phyloP scores from a whole-genome alignment of 2,329 filamentous ascomycete species.

The Lomentospora prolificans region DNA sequence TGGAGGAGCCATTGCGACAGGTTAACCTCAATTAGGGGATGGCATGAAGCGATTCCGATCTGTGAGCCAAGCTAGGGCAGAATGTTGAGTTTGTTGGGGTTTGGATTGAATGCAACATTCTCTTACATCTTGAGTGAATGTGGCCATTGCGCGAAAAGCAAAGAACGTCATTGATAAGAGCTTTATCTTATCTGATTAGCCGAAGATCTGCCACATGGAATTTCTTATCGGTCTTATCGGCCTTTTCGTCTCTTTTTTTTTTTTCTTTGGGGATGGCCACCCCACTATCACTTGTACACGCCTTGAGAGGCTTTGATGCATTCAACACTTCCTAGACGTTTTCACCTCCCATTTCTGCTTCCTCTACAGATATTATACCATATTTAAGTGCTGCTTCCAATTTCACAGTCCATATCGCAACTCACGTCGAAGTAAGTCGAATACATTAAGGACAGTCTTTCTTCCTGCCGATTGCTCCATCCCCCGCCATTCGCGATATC shows the following conservation, averaged over 20 bases:
- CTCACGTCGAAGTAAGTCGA: no score
- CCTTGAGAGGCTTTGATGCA: not conserved
- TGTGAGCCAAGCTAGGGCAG: not conserved
- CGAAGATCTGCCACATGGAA: slow-evolving; percentile 3
- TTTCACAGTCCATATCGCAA: no score
- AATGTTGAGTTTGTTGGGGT: not conserved
- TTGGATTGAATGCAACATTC: not conserved
- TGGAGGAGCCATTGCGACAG: slow-evolving; percentile 29
- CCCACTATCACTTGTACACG: not conserved
- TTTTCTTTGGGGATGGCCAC: not conserved
- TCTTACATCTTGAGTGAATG: not conserved
- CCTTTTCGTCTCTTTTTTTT: slow-evolving; percentile 3
- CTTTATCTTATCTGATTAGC: slow-evolving; percentile 10
- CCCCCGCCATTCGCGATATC: no score
- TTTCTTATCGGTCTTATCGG: not conserved
- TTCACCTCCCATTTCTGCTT: no score
- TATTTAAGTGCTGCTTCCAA: no score
- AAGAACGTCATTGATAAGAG: slow-evolving; percentile 8
- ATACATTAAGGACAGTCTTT: no score
- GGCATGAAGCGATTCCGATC: not conserved
- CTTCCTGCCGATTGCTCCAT: no score
- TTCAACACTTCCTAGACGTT: no score
- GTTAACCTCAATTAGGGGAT: not conserved
- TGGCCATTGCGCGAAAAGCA: slow-evolving; percentile 7
- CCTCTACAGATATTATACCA: no score